Base-by-base conservation (phyloP, 768 basidiomycete species). In the Suillus paluster region DNA sequence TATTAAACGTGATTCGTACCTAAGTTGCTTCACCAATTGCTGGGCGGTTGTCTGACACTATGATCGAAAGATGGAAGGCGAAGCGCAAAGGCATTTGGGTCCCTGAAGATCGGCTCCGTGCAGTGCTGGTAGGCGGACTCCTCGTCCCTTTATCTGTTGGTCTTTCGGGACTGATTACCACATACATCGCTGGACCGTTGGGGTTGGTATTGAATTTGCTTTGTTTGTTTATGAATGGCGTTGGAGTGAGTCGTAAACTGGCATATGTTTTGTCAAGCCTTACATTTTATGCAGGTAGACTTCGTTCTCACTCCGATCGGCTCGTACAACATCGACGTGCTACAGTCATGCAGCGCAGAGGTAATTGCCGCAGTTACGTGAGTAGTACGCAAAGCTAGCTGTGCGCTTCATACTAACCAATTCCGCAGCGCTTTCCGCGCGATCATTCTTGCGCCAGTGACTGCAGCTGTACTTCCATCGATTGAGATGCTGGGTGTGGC, bases 331-430 rank as follows among this genome's bases (percentile, higher is more conserved):
- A 82, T 88, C 4, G 87, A 89, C 65, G 74, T 86, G 19, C 63
- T 88, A 67, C 86, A 84, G 50, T 69, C 77, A 27, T 78, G 80
- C 17, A 88, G 88, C 64, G 85, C 87, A 6, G 86, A 89, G 67
- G 77, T 79, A 25, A 78, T 83, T 70, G 86, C 85, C 17, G 86
- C 82, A 1, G 79, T 76, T 64, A 78, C 73, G 87, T 86, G 57
- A 50, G 81, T 75, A 49, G 55, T 53, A 11, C 30, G 1, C 57
- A 52, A 21, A 15, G 46, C 9, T n/a, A 11, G 1, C 12, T 5
- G 19, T 44, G 2, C 3, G 5, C 21, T 58, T 27, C 10, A 23
- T 30, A 27, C 41, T 36, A 36, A 38, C 38, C 15, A 19, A 54
- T 57, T n/a, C 23, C 14, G 12, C 44, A 88, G 86, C 57, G 83